Evolutionary conservation across 1,139 yeast genomes (phyloP).

Genomic region (Blastobotrys arbuscula): DNA sequence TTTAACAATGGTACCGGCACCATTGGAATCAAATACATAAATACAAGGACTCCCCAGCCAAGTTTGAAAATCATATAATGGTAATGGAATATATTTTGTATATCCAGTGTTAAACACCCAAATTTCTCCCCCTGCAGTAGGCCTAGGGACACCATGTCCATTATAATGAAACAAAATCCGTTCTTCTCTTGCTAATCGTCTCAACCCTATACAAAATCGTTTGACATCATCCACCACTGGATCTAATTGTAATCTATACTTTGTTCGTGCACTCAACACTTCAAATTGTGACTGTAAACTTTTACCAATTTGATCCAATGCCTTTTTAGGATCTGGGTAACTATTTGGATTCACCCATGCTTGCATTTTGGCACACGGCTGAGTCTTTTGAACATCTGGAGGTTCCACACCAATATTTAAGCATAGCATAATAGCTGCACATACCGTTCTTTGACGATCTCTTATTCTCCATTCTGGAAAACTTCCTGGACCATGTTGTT

Average conservation of each 20-base stretch:
- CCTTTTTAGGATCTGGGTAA: constrained; percentile 84
- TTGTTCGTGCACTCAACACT: constrained; percentile 76
- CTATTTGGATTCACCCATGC: constrained; percentile 90
- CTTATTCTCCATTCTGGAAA: constrained; percentile 89
- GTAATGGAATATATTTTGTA: constrained; percentile 95
- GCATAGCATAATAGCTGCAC: constrained; percentile 88
- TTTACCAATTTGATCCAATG: constrained; percentile 87
- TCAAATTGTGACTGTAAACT: constrained; percentile 85
- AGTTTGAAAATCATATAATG: constrained; percentile 85
- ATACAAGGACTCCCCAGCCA: constrained; percentile 99
- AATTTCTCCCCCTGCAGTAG: constrained; percentile 95
- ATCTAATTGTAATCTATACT: constrained; percentile 86
- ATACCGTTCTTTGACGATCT: constrained; percentile 89
- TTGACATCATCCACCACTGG: constrained; percentile 96
- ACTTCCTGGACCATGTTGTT: constrained; percentile 41
- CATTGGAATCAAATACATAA: constrained; percentile 89
- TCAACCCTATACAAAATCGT: constrained; percentile 78
- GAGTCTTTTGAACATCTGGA: constrained; percentile 90
- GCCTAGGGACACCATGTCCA: constrained; percentile 99
- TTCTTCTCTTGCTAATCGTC: constrained; percentile 84
- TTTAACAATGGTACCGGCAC: constrained; percentile 89
- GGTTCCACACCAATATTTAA: constrained; percentile 94
- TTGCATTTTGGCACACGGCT: constrained; percentile 88
- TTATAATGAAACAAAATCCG: constrained; percentile 89
- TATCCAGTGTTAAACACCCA: constrained; percentile 98